These are phyloP conservation scores for Kitagawia praeruptora DNA, from an alignment of 129 eudicot species.

Conservation along the genomic window DNA sequence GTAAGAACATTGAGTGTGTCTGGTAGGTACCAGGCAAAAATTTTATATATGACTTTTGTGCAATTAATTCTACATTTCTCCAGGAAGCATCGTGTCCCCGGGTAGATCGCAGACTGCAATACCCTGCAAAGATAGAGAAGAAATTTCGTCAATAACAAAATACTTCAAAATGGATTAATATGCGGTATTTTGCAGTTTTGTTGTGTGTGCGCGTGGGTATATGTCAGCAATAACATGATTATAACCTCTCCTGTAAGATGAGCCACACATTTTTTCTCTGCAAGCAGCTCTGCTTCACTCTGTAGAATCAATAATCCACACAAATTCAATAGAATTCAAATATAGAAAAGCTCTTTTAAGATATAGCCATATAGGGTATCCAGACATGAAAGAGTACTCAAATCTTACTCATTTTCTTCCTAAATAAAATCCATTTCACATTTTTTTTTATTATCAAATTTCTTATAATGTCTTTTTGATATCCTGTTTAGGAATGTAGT, in stretches of 20 bases:
- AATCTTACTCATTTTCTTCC: not conserved
- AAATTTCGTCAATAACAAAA: not conserved
- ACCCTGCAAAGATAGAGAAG: conserved; percentile 39
- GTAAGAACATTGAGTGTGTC: not conserved
- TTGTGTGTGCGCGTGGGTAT: not conserved
- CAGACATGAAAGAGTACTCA: not conserved
- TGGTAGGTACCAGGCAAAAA: not conserved
- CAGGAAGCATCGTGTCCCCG: conserved; percentile 94
- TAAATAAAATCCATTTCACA: not conserved
- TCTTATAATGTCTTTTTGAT: not conserved
- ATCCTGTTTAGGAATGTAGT: not conserved
- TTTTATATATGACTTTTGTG: not conserved
- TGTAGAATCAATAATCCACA: conserved; percentile 18
- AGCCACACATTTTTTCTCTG: conserved; percentile 91
- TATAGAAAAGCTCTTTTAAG: not conserved
- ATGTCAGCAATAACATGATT: not conserved
- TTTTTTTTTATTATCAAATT: not conserved
- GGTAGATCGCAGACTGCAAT: conserved; percentile 91
- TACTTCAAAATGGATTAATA: not conserved
- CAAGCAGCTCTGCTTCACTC: conserved; percentile 85
- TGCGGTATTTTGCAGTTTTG: not conserved
- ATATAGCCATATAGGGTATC: not conserved
- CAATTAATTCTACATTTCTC: conserved; percentile 60
- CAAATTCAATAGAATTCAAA: not conserved
- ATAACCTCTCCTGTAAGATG: conserved; percentile 95